Conservation (phyloP, 352 stramenopile species). For the Phytopythium aichiense region DNA sequence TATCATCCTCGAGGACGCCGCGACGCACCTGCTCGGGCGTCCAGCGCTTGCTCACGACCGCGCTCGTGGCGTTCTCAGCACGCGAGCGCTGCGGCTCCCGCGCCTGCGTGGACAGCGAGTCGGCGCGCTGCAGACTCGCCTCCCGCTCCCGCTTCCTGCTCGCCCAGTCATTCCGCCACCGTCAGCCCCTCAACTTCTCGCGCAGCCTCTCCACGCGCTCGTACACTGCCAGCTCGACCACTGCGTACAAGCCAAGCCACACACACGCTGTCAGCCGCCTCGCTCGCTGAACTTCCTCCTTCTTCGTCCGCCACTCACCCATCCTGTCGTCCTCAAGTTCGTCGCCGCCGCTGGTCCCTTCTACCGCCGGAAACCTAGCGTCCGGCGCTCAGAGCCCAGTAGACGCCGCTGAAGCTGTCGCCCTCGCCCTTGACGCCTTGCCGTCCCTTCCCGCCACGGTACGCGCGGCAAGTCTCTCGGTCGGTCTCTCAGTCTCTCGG, state of each 20-base stretch:
- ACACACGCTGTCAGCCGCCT: too few species aligned
- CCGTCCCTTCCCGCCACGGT: not conserved
- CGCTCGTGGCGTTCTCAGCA: constrained; percentile 41
- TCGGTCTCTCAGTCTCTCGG: not conserved
- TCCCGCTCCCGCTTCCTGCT: constrained; percentile 36
- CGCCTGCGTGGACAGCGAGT: constrained; percentile 12
- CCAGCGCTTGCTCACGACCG: constrained; percentile 59
- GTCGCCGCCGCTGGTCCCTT: too few species aligned
- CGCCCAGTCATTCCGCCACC: not conserved
- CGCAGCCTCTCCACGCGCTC: constrained; percentile 3
- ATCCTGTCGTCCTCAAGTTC: not conserved
- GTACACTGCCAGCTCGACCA: constrained; percentile 8
- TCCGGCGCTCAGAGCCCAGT: not conserved
- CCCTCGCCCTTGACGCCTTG: not conserved
- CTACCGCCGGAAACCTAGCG: not conserved
- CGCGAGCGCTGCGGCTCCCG: constrained; percentile 45
- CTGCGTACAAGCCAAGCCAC: not conserved
- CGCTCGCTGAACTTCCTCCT: too few species aligned
- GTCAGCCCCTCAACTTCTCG: not conserved
- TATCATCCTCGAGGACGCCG: not conserved
- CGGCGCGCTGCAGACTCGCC: constrained; percentile 8
- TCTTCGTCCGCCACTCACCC: constrained; percentile 15
- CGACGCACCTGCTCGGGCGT: constrained; percentile 58
- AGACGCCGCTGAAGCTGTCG: not conserved
- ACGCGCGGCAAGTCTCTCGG: not conserved